Base-by-base conservation (phyloP, 805 yeast species). In the Spencermartinsiella europaea region DNA sequence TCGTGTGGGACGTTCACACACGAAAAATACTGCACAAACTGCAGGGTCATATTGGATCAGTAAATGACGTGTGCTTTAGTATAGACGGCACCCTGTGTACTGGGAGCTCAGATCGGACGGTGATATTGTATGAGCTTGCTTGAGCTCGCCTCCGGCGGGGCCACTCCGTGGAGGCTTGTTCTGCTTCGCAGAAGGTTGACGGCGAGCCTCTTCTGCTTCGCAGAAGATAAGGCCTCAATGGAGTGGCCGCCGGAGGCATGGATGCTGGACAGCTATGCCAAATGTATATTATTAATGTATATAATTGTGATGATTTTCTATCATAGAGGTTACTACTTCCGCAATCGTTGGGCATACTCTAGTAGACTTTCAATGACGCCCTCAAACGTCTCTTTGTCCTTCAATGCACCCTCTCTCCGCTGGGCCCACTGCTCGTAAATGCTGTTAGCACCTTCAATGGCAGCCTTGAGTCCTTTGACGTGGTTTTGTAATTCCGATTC, bases 341-440 rank as follows among this genome's bases (percentile, higher is more conserved):
- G 71, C 42, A 84, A 57, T 56, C 86, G 78, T 63, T 93, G 96
- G 4, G 95, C 85, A 61, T 90, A 89, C 5, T 95, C 97, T 14
- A 90, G 85, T 55, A 90, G 68, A 57, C 87, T 89, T 60, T 88
- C 95, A 36, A 93, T 89, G 54, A 93, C 95, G 2, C 83, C 75
- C 56, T 91, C 95, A 60, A 83, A 89, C 14, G 90, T 78, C 28
- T 75, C 76, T 57, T 85, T 84, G 62, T 89, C 95, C 37, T 72
- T 74, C 47, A 69, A 69, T 16, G 81, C 65, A 5, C 73, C 79
- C 31, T 63, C 61, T 40, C 75, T 69, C 48, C 75, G 69, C 50
- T 74, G 63, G 41, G 71, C 70, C 84, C 90, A 81, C 8, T 76
- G 67, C 12, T 70, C 61, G 12, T 76, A 58, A 28, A 71, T 58